Evolutionary conservation across 129 eudicot species (phyloP).

Genomic region (Arctium minus): DNA sequence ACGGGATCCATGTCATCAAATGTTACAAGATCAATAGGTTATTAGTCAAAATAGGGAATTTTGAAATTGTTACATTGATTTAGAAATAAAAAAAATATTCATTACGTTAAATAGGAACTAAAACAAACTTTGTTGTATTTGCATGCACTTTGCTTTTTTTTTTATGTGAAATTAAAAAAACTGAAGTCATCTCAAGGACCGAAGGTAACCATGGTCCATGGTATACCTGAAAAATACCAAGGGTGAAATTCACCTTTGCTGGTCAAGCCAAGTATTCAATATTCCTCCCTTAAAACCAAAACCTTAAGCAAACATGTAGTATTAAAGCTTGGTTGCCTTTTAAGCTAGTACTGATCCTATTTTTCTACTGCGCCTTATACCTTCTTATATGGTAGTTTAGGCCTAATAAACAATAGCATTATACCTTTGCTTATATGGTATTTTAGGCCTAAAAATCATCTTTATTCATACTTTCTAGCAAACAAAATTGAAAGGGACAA

Average conservation of each 20-base stretch:
- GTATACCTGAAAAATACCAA: background rate
- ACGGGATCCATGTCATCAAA: background rate
- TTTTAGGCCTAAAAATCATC: background rate
- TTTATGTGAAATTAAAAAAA: too few species aligned
- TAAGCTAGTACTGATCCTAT: background rate
- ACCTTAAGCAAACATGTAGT: background rate
- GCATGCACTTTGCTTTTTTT: background rate
- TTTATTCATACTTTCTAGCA: background rate
- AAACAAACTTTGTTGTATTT: background rate
- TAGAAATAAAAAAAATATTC: too few species aligned
- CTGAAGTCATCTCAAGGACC: too few species aligned
- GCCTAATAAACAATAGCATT: too few species aligned
- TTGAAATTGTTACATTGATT: too few species aligned
- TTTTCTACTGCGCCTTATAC: background rate
- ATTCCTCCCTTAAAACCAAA: background rate
- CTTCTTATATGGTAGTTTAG: background rate
- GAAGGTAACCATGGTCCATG: background rate
- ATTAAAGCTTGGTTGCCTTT: background rate
- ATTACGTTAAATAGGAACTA: background rate
- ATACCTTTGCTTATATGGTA: background rate
- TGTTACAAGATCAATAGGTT: background rate
- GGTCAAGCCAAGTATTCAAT: background rate
- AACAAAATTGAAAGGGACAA: background rate
- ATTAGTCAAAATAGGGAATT: too few species aligned
- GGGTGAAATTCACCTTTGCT: background rate